Percentiles rank a stretch among this genome's conserved stretches.
Evolutionary conservation across 2,329 filamentous ascomycete genomes (phyloP).

Genomic region (Truncatella angustata): DNA sequence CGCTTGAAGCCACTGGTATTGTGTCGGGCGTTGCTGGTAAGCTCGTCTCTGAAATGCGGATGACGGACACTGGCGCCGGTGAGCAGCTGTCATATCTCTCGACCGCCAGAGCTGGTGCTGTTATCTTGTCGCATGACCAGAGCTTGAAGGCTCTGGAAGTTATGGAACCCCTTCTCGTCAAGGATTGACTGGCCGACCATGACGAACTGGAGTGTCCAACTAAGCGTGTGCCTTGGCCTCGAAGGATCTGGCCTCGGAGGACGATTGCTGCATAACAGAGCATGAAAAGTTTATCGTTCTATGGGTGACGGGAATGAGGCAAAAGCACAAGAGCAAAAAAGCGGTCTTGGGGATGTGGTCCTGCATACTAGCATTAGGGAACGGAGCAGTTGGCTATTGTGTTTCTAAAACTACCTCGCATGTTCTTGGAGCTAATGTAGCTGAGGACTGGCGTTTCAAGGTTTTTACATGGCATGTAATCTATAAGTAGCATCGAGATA

Average conservation of each 20-base stretch:
- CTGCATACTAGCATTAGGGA: not conserved
- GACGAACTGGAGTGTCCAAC: not conserved
- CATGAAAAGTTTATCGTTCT: not conserved
- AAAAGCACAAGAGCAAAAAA: not conserved
- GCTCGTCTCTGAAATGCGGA: constrained; percentile 69
- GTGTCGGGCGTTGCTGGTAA: constrained; percentile 89
- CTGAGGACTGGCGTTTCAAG: not conserved
- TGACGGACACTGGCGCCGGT: constrained; percentile 37
- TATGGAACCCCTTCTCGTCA: constrained; percentile 51
- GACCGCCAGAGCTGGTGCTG: constrained; percentile 83
- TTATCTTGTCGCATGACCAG: constrained; percentile 78
- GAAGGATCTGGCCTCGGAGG: not conserved
- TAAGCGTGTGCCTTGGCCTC: not conserved
- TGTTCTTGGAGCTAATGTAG: not conserved
- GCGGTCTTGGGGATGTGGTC: not conserved
- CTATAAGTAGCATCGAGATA: not conserved
- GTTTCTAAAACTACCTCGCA: not conserved
- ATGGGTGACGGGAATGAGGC: too few species aligned
- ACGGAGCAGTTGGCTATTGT: not conserved
- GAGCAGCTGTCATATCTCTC: constrained; percentile 89
- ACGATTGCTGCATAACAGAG: not conserved
- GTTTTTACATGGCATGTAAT: not conserved
- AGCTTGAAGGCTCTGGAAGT: constrained; percentile 72
- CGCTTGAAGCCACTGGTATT: constrained; percentile 88
- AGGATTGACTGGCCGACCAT: constrained; percentile 20